Conservation (phyloP, 495 filamentous ascomycete genomes). For the Daldinia bambusicola region DNA sequence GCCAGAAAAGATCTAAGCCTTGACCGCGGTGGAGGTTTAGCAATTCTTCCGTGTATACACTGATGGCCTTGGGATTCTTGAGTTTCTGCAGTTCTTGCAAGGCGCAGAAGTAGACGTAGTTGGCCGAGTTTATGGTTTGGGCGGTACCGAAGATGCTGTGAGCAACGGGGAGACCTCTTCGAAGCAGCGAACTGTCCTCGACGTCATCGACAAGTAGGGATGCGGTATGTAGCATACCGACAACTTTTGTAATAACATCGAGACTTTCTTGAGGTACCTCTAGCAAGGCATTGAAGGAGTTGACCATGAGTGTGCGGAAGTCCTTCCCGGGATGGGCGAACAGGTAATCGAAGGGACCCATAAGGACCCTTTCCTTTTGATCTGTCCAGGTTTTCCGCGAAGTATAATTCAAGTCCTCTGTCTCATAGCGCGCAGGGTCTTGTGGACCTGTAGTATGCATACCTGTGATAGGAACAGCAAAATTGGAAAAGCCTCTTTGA, state of each 20-base stretch:
- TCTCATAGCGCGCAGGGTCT: conserved; percentile 58
- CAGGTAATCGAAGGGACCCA: conserved; percentile 91
- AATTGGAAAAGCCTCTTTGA: conserved; percentile 50
- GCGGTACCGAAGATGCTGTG: conserved; percentile 95
- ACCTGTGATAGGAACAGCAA: conserved; percentile 47
- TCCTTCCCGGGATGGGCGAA: conserved; percentile 89
- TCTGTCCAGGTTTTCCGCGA: conserved; percentile 66
- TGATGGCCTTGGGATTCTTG: conserved; percentile 72
- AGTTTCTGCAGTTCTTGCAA: conserved; percentile 84
- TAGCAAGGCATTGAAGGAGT: conserved; percentile 91
- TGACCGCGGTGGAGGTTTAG: conserved; percentile 95
- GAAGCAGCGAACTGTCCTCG: conserved; percentile 83
- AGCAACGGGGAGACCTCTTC: conserved; percentile 89
- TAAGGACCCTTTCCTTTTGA: conserved; percentile 80
- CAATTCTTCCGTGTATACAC: conserved; percentile 88
- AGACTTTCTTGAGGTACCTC: conserved; percentile 81
- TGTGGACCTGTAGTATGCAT: conserved; percentile 48
- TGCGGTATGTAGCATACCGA: conserved; percentile 93
- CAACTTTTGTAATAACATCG: conserved; percentile 83
- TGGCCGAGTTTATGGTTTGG: conserved; percentile 96
- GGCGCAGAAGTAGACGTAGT: conserved; percentile 95
- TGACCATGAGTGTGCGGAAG: conserved; percentile 83
- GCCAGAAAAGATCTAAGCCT: conserved; percentile 98
- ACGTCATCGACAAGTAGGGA: conserved; percentile 94
- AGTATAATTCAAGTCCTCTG: conserved; percentile 56